Conservation (phyloP, 768 basidiomycete species). For the Tylopilus felleus region DNA sequence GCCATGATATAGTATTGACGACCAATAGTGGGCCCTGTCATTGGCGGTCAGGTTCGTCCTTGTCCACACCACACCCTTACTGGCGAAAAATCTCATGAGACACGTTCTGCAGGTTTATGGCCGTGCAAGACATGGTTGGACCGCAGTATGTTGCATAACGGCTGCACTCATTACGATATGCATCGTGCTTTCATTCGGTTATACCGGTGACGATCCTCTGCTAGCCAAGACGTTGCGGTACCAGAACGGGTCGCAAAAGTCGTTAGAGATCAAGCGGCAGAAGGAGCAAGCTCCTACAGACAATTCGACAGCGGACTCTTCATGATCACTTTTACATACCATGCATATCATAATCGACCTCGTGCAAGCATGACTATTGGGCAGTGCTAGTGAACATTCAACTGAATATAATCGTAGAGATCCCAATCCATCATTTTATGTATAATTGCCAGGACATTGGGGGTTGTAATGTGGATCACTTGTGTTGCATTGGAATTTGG, state of each 20-base stretch:
- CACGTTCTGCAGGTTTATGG: constrained; percentile 51
- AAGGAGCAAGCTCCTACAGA: constrained; percentile 1
- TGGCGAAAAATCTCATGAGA: neutral
- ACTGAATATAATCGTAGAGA: constrained; percentile 16
- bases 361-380: constrained; percentile 7
- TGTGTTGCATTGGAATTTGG: neutral
- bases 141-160: constrained; percentile 49
- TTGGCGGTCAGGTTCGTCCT: constrained; percentile 59
- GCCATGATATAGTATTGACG: constrained; percentile 1
- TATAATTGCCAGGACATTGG: constrained; percentile 3
- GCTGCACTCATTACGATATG: constrained; percentile 40
- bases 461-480: neutral
- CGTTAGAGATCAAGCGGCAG: constrained; percentile 7
- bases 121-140: constrained; percentile 55
- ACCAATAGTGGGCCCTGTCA: constrained; percentile 58
- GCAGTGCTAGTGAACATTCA: constrained; percentile 1
- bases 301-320: neutral
- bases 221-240: constrained; percentile 26
- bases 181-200: constrained; percentile 41
- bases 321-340: constrained; percentile 6
- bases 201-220: constrained; percentile 48
- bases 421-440: constrained; percentile 5
- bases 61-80: neutral
- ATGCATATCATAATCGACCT: neutral
- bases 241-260: constrained; percentile 10